phyloP scores from a whole-genome alignment of 2,329 filamentous ascomycete genomes.

The Trichoderma oligosporum region DNA sequence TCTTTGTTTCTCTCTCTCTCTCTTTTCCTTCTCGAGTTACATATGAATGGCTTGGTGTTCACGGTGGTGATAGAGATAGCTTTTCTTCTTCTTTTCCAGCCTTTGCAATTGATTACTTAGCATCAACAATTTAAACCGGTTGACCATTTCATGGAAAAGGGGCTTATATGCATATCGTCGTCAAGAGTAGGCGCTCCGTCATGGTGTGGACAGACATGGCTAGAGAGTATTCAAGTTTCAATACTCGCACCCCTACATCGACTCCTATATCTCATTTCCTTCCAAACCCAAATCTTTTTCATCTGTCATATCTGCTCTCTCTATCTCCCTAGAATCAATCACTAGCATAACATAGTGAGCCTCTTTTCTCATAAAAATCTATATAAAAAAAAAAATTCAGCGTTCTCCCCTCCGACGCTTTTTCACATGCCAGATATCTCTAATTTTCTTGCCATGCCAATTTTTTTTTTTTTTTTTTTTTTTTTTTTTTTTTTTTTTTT shows the following conservation, averaged over 20 bases:
- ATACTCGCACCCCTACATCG: not conserved
- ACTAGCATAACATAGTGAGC: not conserved
- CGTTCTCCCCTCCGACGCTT: not conserved
- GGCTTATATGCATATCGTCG: no score
- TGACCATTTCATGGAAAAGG: no score
- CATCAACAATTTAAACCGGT: not conserved
- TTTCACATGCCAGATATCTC: not conserved
- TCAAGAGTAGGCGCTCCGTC: not conserved
- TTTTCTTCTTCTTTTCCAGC: not conserved
- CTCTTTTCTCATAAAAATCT: constrained; percentile 8
- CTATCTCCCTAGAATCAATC: not conserved
- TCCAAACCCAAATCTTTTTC: not conserved
- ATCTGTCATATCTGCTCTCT: not conserved
- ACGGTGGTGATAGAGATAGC: not conserved
- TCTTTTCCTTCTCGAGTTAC: not conserved
- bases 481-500: not conserved
- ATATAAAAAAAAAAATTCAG: constrained; percentile 4
- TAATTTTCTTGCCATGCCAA: no score
- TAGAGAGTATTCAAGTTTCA: no score
- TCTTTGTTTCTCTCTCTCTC: not conserved
- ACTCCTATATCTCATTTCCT: not conserved
- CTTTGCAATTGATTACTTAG: not conserved
- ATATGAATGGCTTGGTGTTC: not conserved
- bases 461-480: no score
- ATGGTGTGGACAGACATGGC: not conserved